phyloP scores from a whole-genome alignment of 1,284 basidiomycete species.

The Ustilago hordei region DNA sequence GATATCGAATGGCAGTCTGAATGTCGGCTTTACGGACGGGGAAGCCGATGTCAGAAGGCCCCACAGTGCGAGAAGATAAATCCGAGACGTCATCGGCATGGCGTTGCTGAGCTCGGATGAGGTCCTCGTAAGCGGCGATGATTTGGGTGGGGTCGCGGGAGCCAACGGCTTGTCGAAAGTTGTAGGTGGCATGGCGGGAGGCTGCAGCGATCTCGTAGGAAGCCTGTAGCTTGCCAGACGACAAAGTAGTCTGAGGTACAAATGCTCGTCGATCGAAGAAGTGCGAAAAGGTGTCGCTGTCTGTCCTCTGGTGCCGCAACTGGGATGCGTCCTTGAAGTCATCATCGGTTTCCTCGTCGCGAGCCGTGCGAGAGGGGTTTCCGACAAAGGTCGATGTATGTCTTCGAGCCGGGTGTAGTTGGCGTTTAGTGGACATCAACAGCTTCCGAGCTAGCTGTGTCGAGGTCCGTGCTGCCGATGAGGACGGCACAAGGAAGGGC shows the following conservation, averaged over 20 bases:
- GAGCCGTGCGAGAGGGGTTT: background rate
- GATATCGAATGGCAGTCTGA: constrained; percentile 25
- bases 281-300: constrained; percentile 17
- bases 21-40: constrained; percentile 39
- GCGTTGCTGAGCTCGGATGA: constrained; percentile 17
- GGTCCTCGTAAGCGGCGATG: constrained; percentile 17
- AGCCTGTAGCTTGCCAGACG: background rate
- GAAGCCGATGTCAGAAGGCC: constrained; percentile 16
- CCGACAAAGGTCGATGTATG: background rate
- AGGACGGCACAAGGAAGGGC: constrained; percentile 13
- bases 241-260: background rate
- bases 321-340: background rate
- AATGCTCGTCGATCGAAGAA: constrained; percentile 32
- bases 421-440: background rate
- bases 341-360: constrained; percentile 1
- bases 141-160: constrained; percentile 4
- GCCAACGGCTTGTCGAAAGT: constrained; percentile 22
- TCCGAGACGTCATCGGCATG: constrained; percentile 8
- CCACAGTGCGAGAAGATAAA: constrained; percentile 6
- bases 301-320: background rate
- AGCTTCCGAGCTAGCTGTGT: constrained; percentile 6
- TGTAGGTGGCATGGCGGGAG: constrained; percentile 16
- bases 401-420: background rate
- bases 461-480: constrained; percentile 7
- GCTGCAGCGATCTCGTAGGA: constrained; percentile 23